A percentile compares a stretch with the other conserved stretches of the same genome.
Evolutionary conservation across 768 basidiomycete species (phyloP).

Genomic region (Boletus sp.): DNA sequence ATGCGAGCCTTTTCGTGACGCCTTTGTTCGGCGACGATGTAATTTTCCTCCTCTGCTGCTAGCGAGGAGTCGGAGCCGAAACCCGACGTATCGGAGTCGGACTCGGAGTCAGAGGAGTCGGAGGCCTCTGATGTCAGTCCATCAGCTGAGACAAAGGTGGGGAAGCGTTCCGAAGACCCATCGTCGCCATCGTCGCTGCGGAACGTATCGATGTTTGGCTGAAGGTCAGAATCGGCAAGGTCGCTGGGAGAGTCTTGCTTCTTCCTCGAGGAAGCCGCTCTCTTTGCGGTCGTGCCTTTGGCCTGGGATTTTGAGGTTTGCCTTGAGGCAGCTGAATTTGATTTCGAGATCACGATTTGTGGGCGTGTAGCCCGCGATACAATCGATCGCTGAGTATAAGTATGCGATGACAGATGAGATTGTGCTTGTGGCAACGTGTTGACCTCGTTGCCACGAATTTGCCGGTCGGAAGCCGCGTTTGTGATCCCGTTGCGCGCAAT

Average conservation of each 20-base stretch:
- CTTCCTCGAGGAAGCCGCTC: conserved; percentile 19
- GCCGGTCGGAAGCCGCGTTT: conserved; percentile 18
- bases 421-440: conserved; percentile 35
- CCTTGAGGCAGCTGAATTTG: conserved; percentile 34
- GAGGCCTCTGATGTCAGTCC: conserved; percentile 48
- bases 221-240: conserved; percentile 26
- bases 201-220: conserved; percentile 36
- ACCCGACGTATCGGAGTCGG: conserved; percentile 32
- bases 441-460: conserved; percentile 31
- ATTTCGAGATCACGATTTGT: conserved; percentile 22
- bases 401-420: conserved; percentile 32
- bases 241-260: conserved; percentile 13
- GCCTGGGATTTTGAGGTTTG: conserved; percentile 36
- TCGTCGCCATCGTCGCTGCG: conserved; percentile 31
- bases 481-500: conserved; percentile 30
- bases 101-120: conserved; percentile 43
- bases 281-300: conserved; percentile 35
- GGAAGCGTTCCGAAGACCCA: conserved; percentile 43
- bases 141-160: conserved; percentile 68
- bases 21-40: conserved; percentile 47
- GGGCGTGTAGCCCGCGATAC: conserved; percentile 25
- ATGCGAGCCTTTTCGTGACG: conserved; percentile 51
- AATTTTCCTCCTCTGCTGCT: conserved; percentile 60
- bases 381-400: conserved; percentile 18
- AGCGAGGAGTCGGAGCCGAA: conserved; percentile 55